A percentile compares a stretch with the other conserved stretches of the same genome.
phyloP scores from a whole-genome alignment of 441 rosid species.

The Gossypium lobatum region DNA sequence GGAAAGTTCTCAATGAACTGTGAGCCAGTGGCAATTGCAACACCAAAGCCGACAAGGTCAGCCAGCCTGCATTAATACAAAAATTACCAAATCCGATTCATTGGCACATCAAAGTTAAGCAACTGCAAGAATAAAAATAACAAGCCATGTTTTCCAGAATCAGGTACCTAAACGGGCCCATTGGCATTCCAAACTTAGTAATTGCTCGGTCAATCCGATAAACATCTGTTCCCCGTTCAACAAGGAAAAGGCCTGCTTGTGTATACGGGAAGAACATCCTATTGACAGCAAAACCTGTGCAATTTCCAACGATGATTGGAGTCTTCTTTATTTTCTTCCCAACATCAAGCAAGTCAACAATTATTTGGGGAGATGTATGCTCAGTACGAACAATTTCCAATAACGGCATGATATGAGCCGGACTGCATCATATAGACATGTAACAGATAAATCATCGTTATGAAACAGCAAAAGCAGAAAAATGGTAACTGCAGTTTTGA shows the following conservation, averaged over 20 bases:
- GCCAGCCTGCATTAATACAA: constrained; percentile 52
- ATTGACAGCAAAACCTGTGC: constrained; percentile 98
- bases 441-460: constrained; percentile 10
- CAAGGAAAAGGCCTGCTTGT: constrained; percentile 72
- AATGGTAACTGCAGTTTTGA: not conserved
- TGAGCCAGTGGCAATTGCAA: constrained; percentile 69
- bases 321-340: constrained; percentile 93
- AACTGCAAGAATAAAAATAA: not conserved
- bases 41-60: constrained; percentile 94
- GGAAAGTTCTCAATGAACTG: constrained; percentile 81
- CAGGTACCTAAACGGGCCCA: constrained; percentile 90
- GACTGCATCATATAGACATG: constrained; percentile 47
- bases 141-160: not conserved
- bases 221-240: constrained; percentile 74
- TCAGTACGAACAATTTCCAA: constrained; percentile 90
- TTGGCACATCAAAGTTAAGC: constrained; percentile 6
- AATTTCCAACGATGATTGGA: constrained; percentile 93
- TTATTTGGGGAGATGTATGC: constrained; percentile 77
- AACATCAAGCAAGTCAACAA: constrained; percentile 84
- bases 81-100: constrained; percentile 11
- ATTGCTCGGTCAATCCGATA: constrained; percentile 71
- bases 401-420: constrained; percentile 97
- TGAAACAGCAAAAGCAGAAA: constrained; percentile 2
- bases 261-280: constrained; percentile 98
- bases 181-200: constrained; percentile 97